Evolutionary conservation across 768 basidiomycete genomes (phyloP).

Genomic region (Albatrellus ellisii): DNA sequence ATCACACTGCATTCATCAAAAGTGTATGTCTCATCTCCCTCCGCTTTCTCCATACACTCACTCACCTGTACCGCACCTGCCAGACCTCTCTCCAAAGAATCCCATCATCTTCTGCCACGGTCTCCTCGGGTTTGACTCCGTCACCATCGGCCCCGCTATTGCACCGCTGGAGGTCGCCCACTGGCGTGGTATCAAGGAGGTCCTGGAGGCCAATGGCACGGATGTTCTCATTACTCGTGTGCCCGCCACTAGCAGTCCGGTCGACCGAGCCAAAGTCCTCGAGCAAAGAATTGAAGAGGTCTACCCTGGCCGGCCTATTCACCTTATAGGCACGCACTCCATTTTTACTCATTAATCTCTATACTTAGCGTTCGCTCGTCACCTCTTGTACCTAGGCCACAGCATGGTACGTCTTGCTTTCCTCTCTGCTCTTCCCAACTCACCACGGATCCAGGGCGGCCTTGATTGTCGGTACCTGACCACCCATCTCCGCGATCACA

Average conservation of each 20-base stretch:
- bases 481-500: constrained; percentile 63
- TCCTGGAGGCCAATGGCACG: constrained; percentile 74
- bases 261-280: constrained; percentile 85
- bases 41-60: background rate
- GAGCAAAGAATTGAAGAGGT: constrained; percentile 65
- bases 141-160: constrained; percentile 65
- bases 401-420: constrained; percentile 40
- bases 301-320: constrained; percentile 76
- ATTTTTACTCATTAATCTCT: no score
- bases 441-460: constrained; percentile 48
- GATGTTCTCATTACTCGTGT: constrained; percentile 92
- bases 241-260: constrained; percentile 80
- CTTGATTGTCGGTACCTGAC: constrained; percentile 86
- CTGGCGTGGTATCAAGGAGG: constrained; percentile 95
- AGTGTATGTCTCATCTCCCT: constrained; percentile 35
- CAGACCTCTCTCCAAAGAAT: constrained; percentile 68
- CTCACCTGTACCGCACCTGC: no score
- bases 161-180: constrained; percentile 81
- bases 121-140: constrained; percentile 77
- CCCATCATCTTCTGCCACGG: constrained; percentile 96
- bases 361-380: background rate
- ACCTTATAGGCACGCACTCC: constrained; percentile 63
- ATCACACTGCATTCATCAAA: constrained; percentile 32
- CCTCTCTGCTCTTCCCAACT: constrained; percentile 1
- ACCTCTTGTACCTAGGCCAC: constrained; percentile 38